phyloP scores from a whole-genome alignment of 2,329 filamentous ascomycete species.

The Ophiocordyceps australis region DNA sequence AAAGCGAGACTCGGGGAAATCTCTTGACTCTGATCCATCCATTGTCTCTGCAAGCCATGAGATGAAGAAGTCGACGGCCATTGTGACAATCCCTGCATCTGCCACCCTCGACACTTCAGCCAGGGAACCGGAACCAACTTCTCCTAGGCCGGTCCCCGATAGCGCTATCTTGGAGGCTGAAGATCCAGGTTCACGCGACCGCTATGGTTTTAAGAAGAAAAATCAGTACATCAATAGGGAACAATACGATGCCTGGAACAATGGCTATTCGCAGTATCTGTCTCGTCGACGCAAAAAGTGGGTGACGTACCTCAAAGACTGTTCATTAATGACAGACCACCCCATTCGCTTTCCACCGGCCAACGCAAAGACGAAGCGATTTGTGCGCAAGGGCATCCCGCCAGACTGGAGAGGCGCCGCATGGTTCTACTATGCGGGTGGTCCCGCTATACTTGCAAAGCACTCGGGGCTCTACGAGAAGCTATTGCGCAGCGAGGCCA shows the following conservation, averaged over 20 bases:
- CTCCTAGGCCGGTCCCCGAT: not conserved
- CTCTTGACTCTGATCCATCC: slow-evolving; percentile 19
- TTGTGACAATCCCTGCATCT: slow-evolving; percentile 1
- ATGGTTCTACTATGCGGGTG: slow-evolving; percentile 93
- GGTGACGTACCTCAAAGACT: slow-evolving; percentile 59
- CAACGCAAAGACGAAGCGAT: slow-evolving; percentile 71
- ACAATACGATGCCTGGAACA: slow-evolving; percentile 71
- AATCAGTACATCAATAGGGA: slow-evolving; percentile 60
- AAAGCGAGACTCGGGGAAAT: slow-evolving; percentile 33
- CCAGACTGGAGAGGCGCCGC: slow-evolving; percentile 88
- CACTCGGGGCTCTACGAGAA: slow-evolving; percentile 61
- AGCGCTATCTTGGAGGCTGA: slow-evolving; percentile 19
- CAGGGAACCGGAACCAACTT: slow-evolving; percentile 4
- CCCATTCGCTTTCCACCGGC: slow-evolving; percentile 66
- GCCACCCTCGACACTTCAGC: slow-evolving; percentile 2
- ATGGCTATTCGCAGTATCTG: slow-evolving; percentile 56
- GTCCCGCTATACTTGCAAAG: slow-evolving; percentile 59
- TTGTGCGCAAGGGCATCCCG: slow-evolving; percentile 82
- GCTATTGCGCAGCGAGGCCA: slow-evolving; percentile 45
- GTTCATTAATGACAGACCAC: slow-evolving; percentile 49
- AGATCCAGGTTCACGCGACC: slow-evolving; percentile 43
- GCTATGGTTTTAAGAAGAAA: slow-evolving; percentile 83
- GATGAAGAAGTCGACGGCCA: slow-evolving; percentile 3
- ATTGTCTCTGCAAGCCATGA: slow-evolving; percentile 8
- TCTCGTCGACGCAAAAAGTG: slow-evolving; percentile 66